phyloP scores from a whole-genome alignment of 1,284 basidiomycete genomes.

The Sanghuangporus sanghuang region DNA sequence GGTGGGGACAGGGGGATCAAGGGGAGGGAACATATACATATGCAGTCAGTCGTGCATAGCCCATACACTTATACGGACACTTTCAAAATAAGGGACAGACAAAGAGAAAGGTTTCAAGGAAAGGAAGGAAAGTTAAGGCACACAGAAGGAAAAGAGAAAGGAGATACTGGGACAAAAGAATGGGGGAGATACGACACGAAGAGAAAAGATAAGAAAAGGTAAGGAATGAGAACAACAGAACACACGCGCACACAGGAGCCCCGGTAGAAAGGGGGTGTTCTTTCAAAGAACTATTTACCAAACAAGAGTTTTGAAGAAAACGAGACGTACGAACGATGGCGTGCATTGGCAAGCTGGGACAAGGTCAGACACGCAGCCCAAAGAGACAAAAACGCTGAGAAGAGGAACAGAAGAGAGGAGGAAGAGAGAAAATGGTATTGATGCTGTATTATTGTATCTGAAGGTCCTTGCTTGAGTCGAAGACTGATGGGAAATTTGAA shows the following conservation, averaged over 20 bases:
- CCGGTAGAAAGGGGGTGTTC: neutral
- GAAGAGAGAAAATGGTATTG: neutral
- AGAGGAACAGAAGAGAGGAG: neutral
- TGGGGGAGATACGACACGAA: neutral
- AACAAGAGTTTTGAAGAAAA: neutral
- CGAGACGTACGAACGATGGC: neutral
- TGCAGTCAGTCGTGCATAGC: neutral
- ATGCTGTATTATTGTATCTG: neutral
- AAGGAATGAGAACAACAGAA: neutral
- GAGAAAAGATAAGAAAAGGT: no score
- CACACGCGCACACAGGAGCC: neutral
- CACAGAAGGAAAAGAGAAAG: neutral
- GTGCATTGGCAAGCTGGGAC: neutral
- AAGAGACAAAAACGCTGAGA: neutral
- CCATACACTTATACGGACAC: constrained; percentile 8
- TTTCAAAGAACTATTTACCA: neutral
- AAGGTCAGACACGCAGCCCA: neutral
- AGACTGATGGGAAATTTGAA: neutral
- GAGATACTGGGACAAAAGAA: neutral
- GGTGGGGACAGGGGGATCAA: neutral
- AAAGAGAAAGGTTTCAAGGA: neutral
- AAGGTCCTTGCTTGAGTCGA: neutral
- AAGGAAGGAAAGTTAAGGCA: neutral
- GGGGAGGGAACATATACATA: constrained; percentile 5
- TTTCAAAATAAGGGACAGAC: neutral